phyloP scores from a whole-genome alignment of 1,139 yeast species.

The Lodderomyces margitis region DNA sequence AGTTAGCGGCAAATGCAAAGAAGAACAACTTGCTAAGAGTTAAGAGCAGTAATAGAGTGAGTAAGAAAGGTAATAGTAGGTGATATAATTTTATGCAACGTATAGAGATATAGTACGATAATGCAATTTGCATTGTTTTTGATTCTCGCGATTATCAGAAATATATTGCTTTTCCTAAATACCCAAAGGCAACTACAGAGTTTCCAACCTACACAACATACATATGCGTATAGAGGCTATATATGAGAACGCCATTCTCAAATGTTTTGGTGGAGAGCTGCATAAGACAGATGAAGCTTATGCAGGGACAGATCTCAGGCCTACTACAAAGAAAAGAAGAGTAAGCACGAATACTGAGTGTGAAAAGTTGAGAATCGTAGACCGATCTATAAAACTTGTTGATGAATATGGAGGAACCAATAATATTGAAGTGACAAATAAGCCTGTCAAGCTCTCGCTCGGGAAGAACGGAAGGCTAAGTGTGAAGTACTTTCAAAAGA shows the following conservation, averaged over 20 bases:
- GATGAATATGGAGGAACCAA: background rate
- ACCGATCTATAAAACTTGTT: background rate
- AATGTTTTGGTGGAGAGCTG: background rate
- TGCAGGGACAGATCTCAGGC: background rate
- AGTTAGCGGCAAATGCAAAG: constrained; percentile 67
- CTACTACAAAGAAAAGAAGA: constrained; percentile 1
- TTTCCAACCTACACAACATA: no score
- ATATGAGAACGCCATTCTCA: background rate
- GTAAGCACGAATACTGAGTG: background rate
- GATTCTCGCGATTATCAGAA: background rate
- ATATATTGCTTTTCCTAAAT: background rate
- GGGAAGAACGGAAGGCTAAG: background rate
- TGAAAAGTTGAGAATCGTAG: background rate
- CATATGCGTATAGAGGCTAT: background rate
- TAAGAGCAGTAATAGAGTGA: background rate
- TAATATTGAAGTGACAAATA: background rate
- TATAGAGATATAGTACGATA: background rate
- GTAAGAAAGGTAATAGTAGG: constrained; percentile 2
- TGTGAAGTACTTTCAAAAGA: background rate
- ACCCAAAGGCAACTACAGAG: no score
- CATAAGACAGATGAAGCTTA: background rate
- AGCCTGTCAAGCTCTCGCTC: background rate
- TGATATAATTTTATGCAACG: background rate
- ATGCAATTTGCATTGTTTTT: background rate
- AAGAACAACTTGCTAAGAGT: constrained; percentile 22